Base-by-base conservation (phyloP, 345 rosid species). In the Corymbia maculata region DNA sequence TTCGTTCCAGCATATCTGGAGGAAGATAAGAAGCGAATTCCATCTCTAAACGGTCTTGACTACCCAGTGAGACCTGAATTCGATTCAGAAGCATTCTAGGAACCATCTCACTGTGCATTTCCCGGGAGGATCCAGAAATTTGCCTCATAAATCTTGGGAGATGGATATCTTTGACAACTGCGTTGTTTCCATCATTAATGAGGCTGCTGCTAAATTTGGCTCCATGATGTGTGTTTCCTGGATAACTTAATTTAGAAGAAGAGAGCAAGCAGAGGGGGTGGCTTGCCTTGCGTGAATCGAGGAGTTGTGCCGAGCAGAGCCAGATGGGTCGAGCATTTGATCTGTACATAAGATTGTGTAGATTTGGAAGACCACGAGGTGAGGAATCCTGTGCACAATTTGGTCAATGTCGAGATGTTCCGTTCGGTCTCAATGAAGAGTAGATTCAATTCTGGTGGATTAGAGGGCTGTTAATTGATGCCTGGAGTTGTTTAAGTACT, bases 21-120 rank as follows among this genome's bases (percentile, higher is more conserved):
- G 8, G 99, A 98, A 87, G 99, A 98, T 90, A 47, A 95, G 88
- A 90, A 97, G 45, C 90, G 96, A 88, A 98, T 98, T 92, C 98
- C 98, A 8, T 95, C 95, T 47, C 98, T 98, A 90, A 98, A 96
- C 89, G 98, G 99, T 87, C 96, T 98, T 26, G 98, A 96, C 88
- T 98, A 95, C 88, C 99, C 99, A 80, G 95, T 96, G 7, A 97
- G 94, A 90, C 98, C 98, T 0, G 97, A 97, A 55, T 95, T 92
- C 52, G 97, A 92, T 91, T 94, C 97, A 13, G 95, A 96, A 87
- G 96, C 94, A 70, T 95, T 96, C 90, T 95, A 75, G 84, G 84
- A 75, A 36, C 14, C 84, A 75, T 42, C 84, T 75, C 49, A 42
- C 49, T 42, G 28, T 75, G 26, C 84, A 75, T 42, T 75, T 75